Base-by-base conservation (phyloP, 345 rosid genomes). In the Corchorus capsularis region DNA sequence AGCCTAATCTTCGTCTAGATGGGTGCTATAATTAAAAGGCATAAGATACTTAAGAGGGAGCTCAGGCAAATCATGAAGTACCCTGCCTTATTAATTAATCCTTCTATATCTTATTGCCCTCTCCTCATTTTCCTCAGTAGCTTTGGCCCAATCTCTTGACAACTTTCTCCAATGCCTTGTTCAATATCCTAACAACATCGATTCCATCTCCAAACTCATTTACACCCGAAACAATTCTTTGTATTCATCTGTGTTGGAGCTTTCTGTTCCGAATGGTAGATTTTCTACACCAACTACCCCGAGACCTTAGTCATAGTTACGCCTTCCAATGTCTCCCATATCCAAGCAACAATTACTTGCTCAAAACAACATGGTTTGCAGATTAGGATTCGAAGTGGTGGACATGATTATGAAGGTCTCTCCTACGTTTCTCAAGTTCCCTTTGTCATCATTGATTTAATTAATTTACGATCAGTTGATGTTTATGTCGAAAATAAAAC, bases 351-450 rank as follows among this genome's bases (percentile, higher is more conserved):
- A 50, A 63, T 89, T 54, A 54, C 27, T 16, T 89, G 91, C 53
- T 79, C 87, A 13, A 79, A 57, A 64, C 63, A 67, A 62, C 77
- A 69, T 13, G 76, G 65, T 41, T 32, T 87, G 50, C 85, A 86
- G 19, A 6, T 86, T 32, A 83, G 85, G 80, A 74, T 80, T 14
- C 79, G 89, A 0, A 87, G 91, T 15, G 91, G 91, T 3, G 91
- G 91, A 49, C 93, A 89, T 34, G 93, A 89, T 78, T 82, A 83
- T 57, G 91, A 87, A 54, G 91, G 89, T 8, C 80, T 89, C 37
- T 86, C 91, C 0, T 90, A 88, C 65, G 77, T 83, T 17, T 84
- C 89, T 10, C 49, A 70, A 60, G 69, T 8, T 16, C 86, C 90
- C 2, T 90, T 88, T 41, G 46, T 83, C 34, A 78, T 88, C 63